Conservation (phyloP, 441 rosid species). For the Jatropha multifida region DNA sequence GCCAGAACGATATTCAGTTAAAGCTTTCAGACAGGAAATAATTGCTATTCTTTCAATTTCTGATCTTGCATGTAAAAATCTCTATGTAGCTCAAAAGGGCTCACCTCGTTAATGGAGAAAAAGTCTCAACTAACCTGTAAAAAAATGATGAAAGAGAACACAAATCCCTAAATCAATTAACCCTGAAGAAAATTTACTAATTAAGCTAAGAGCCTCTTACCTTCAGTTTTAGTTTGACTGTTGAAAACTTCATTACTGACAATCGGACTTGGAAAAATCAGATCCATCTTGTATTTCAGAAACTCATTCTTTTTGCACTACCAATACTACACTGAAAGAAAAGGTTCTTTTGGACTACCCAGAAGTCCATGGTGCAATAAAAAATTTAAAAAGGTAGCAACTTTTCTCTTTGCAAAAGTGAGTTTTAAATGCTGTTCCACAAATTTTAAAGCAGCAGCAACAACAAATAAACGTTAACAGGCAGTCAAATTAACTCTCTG, state of each 20-base stretch:
- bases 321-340: background rate
- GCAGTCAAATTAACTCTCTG: background rate
- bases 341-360: background rate
- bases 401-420: background rate
- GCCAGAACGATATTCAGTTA: too few relatives aligned
- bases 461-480: too few relatives aligned
- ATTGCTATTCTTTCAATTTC: too few relatives aligned
- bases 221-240: background rate
- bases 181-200: background rate
- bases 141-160: background rate
- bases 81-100: background rate
- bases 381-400: background rate
- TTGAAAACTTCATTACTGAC: background rate
- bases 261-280: background rate
- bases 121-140: background rate
- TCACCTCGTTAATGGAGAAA: background rate
- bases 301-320: background rate
- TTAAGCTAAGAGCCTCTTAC: background rate
- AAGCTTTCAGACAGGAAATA: too few relatives aligned
- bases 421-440: background rate
- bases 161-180: background rate
- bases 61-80: too few relatives aligned
- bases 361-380: background rate
- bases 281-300: background rate
- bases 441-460: too few relatives aligned